These are phyloP conservation scores for Pseudogymnoascus sp. DNA, from an alignment of 2,329 filamentous ascomycete genomes.

Conservation along the genomic window DNA sequence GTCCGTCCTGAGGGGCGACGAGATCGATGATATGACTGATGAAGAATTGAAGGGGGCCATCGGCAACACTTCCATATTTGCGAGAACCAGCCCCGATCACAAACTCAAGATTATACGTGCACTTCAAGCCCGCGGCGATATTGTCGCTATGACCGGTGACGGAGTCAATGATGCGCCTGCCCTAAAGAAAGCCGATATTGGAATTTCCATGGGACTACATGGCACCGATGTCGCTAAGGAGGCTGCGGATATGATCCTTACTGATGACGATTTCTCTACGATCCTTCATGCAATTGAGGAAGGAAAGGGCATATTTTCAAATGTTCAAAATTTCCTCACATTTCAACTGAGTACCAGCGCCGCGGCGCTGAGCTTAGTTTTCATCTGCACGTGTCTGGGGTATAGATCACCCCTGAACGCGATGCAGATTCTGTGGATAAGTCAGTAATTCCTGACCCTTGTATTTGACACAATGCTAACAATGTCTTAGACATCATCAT, in stretches of 20 bases:
- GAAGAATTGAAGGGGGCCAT: slow-evolving; percentile 77
- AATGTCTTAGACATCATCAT: slow-evolving; percentile 80
- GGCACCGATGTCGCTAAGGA: slow-evolving; percentile 97
- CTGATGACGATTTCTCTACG: slow-evolving; percentile 81
- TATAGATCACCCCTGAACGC: slow-evolving; percentile 95
- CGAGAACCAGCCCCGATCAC: slow-evolving; percentile 91
- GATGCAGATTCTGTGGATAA: slow-evolving; percentile 99
- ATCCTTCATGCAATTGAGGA: slow-evolving; percentile 95
- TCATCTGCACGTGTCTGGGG: slow-evolving; percentile 84
- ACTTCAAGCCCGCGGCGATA: slow-evolving; percentile 84
- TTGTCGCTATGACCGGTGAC: slow-evolving; percentile 98
- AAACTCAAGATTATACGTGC: slow-evolving; percentile 95
- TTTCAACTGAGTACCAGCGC: slow-evolving; percentile 97
- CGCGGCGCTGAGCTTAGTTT: slow-evolving; percentile 80
- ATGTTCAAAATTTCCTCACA: slow-evolving; percentile 98
- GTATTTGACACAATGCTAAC: slow-evolving; percentile 13
- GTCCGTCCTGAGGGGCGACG: slow-evolving; percentile 75
- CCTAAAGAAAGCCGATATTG: slow-evolving; percentile 94
- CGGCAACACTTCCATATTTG: slow-evolving; percentile 85
- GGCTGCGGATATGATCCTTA: slow-evolving; percentile 86
- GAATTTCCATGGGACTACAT: slow-evolving; percentile 89
- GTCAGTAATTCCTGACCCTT: slow-evolving; percentile 45
- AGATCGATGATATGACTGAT: slow-evolving; percentile 87
- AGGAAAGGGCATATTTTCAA: slow-evolving; percentile 98
- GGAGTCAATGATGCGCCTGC: slow-evolving; percentile 97